These are phyloP conservation scores for Fusarium paranaense DNA, from an alignment of 2,329 filamentous ascomycete species.

Conservation along the genomic window DNA sequence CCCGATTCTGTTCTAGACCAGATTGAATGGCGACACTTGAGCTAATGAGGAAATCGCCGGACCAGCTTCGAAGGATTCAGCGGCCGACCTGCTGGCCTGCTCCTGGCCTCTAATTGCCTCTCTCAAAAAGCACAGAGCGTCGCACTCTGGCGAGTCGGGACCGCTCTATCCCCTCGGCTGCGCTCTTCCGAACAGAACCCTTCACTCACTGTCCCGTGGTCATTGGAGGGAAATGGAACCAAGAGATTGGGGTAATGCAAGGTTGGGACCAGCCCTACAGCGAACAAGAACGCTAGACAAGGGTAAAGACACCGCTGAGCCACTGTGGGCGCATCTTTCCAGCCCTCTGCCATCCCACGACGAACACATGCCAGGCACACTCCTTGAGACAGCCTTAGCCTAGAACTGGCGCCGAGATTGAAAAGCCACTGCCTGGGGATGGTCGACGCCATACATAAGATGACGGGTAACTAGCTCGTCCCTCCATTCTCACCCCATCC, in stretches of 20 bases:
- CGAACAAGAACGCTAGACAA: neutral
- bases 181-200: neutral
- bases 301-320: neutral
- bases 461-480: neutral
- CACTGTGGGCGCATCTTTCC: neutral
- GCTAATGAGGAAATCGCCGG: constrained; percentile 35
- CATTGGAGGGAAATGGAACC: neutral
- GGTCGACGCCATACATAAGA: constrained; percentile 20
- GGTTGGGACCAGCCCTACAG: neutral
- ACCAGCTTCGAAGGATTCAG: constrained; percentile 7
- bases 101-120: neutral
- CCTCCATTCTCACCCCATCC: constrained; percentile 1
- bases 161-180: neutral
- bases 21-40: constrained; percentile 1
- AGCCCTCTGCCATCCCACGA: constrained; percentile 1
- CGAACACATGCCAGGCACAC: constrained; percentile 37
- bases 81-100: neutral
- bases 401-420: neutral
- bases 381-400: constrained; percentile 14
- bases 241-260: neutral
- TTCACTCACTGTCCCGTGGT: neutral
- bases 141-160: neutral
- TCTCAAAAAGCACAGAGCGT: neutral
- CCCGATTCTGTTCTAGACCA: constrained; percentile 27
- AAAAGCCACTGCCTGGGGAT: neutral